Evolutionary conservation across 176 grass and related monocot species (phyloP).

Genomic region (Pontederia crassipes): DNA sequence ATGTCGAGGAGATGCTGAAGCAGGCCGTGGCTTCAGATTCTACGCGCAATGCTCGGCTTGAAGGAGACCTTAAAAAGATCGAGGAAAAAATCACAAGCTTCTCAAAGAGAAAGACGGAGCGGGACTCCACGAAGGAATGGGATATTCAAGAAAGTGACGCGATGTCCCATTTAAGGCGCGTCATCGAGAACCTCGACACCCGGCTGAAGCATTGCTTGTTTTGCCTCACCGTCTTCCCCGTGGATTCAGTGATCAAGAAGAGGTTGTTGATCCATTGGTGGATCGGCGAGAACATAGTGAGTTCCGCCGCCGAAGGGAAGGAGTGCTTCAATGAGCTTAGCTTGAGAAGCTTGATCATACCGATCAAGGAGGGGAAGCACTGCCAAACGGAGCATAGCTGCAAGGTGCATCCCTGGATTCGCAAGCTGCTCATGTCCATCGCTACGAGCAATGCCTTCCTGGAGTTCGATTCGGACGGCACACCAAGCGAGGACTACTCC

Average conservation of each 20-base stretch:
- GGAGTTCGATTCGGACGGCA: conserved; percentile 5
- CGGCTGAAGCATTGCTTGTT: conserved; percentile 18
- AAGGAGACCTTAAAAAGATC: background rate
- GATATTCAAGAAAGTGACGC: conserved; percentile 1
- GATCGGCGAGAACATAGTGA: conserved; percentile 20
- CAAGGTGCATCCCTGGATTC: conserved; percentile 18
- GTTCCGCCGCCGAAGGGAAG: background rate
- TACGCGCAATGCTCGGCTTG: too few species aligned
- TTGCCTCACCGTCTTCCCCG: conserved; percentile 19
- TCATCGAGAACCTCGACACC: conserved; percentile 7
- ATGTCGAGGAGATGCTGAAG: background rate
- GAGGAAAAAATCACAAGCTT: background rate
- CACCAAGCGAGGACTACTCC: conserved; percentile 13
- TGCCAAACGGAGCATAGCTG: conserved; percentile 10
- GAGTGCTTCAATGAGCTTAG: conserved; percentile 1
- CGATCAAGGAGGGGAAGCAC: conserved; percentile 7
- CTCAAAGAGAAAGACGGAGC: background rate
- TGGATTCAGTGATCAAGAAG: conserved; percentile 20
- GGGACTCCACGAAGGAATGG: background rate
- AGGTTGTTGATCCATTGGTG: conserved; percentile 15
- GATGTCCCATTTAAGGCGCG: conserved; percentile 3
- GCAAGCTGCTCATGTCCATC: conserved; percentile 11
- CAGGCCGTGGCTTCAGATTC: too few species aligned
- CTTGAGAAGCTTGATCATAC: conserved; percentile 8
- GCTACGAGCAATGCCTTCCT: conserved; percentile 20